Evolutionary conservation across 148 eudicot species (phyloP), one percentile per base, ranked within the genome.

Genomic region (Beta vulgaris): DNA sequence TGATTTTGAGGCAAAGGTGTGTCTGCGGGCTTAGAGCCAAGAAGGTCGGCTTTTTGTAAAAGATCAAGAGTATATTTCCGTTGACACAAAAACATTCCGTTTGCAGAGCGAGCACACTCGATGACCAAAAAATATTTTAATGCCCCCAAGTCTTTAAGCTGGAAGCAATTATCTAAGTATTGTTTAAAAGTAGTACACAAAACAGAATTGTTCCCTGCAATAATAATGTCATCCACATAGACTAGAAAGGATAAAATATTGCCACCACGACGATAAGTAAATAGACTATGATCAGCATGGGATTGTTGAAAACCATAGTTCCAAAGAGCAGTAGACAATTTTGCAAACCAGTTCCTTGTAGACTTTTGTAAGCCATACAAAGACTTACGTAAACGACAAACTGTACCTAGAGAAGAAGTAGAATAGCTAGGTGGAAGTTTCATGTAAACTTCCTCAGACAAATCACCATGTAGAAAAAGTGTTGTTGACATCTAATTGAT

Each of bases 251-350:
- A 4, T 14, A 39, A 23, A 12, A 57, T 34, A 12, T 37, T 6
- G 12, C 2, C 11, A 37, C 67, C 35, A 43, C 4, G 6, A 0
- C 42, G 51, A 67, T 57, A 53, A 31, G 75, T 72, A n/a, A n/a
- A n/a, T n/a, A n/a, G n/a, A n/a, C n/a, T n/a, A n/a, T n/a, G n/a
- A n/a, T n/a, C n/a, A n/a, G n/a, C n/a, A n/a, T n/a, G n/a, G n/a
- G n/a, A n/a, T n/a, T n/a, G 65, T 8, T n/a, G 31, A 25, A 68
- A 68, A n/a, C 53, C 71, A 43, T 68, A 68, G 11, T n/a, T 11
- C 2, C 49, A 31, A 1, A 68, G 54, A 23, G 71, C 49, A 0
- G 53, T 16, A 12, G 71, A 7, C 16, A 68, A 53, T 31, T 68
- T 68, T 23, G 49, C 29, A 28, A 68, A 68, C 44, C 44, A 40